Conservation (phyloP, 2,329 filamentous ascomycete species). For the Colletotrichum costaricense region DNA sequence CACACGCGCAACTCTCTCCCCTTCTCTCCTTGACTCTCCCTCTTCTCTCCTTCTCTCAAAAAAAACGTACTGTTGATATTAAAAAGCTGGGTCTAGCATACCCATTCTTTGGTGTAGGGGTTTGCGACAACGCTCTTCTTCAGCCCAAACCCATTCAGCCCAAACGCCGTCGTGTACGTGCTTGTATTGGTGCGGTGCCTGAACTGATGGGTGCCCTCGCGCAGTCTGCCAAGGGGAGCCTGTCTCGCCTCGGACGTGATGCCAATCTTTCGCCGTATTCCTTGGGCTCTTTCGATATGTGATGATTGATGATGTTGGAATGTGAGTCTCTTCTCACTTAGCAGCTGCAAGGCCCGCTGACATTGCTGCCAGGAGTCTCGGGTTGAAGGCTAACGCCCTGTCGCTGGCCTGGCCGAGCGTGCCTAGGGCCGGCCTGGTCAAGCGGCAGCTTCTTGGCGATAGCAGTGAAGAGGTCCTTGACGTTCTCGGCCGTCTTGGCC, state of each 20-base stretch:
- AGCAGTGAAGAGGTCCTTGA: constrained; percentile 93
- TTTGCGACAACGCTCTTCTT: constrained; percentile 24
- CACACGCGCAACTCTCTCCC: not conserved
- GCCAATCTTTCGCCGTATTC: constrained; percentile 11
- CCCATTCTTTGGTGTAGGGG: constrained; percentile 28
- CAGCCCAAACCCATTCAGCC: constrained; percentile 24
- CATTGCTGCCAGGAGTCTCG: constrained; percentile 69
- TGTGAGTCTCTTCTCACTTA: constrained; percentile 47
- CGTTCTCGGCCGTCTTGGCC: constrained; percentile 96
- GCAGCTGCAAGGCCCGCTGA: constrained; percentile 67
- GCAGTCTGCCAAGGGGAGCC: constrained; percentile 23
- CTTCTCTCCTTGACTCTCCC: not conserved
- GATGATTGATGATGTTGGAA: constrained; percentile 2
- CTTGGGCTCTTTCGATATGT: not conserved
- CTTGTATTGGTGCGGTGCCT: constrained; percentile 10
- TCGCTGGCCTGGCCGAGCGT: constrained; percentile 75
- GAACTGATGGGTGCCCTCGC: constrained; percentile 11
- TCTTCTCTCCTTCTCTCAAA: constrained; percentile 1
- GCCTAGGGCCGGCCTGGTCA: constrained; percentile 93
- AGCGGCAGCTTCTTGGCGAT: constrained; percentile 98
- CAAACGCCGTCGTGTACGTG: constrained; percentile 31
- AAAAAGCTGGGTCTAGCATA: constrained; percentile 33
- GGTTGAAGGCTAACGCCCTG: constrained; percentile 68
- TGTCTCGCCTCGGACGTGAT: constrained; percentile 7
- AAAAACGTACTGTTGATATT: constrained; percentile 36